These are phyloP conservation scores for Mentha longifolia DNA, from an alignment of 257 asterid species.

Conservation along the genomic window DNA sequence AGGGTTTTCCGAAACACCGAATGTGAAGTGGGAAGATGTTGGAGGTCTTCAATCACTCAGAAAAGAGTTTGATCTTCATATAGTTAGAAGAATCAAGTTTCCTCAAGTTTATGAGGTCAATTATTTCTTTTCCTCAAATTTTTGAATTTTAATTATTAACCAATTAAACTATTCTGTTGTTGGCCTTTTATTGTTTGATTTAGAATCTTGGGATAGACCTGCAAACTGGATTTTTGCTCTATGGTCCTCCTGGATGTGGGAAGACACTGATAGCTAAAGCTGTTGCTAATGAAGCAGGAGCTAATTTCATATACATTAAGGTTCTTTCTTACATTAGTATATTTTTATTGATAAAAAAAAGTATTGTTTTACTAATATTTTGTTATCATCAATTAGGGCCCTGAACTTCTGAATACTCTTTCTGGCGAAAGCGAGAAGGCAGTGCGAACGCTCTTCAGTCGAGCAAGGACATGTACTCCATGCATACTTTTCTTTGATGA, in stretches of 20 bases:
- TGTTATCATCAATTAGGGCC: slow-evolving; percentile 62
- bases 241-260: slow-evolving; percentile 98
- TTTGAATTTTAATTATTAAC: no score
- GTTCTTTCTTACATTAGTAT: slow-evolving; percentile 31
- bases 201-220: slow-evolving; percentile 64
- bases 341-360: neutral
- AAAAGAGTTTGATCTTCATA: slow-evolving; percentile 59
- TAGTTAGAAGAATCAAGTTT: no score
- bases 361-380: slow-evolving; percentile 14
- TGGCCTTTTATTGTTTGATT: neutral
- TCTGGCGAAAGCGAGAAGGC: slow-evolving; percentile 94
- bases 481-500: slow-evolving; percentile 93
- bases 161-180: neutral
- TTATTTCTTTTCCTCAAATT: no score
- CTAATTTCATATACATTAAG: slow-evolving; percentile 87
- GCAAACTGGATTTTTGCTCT: slow-evolving; percentile 84
- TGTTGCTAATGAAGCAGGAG: slow-evolving; percentile 94
- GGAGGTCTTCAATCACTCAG: slow-evolving; percentile 77
- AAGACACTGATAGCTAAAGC: slow-evolving; percentile 94
- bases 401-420: slow-evolving; percentile 79
- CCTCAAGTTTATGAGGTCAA: slow-evolving; percentile 73
- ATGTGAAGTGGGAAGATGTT: slow-evolving; percentile 86
- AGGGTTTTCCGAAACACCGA: slow-evolving; percentile 86
- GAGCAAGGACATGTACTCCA: slow-evolving; percentile 91
- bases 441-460: slow-evolving; percentile 71